Conservation (phyloP, 1,284 basidiomycete species). For the Fomitiporia mediterranea region DNA sequence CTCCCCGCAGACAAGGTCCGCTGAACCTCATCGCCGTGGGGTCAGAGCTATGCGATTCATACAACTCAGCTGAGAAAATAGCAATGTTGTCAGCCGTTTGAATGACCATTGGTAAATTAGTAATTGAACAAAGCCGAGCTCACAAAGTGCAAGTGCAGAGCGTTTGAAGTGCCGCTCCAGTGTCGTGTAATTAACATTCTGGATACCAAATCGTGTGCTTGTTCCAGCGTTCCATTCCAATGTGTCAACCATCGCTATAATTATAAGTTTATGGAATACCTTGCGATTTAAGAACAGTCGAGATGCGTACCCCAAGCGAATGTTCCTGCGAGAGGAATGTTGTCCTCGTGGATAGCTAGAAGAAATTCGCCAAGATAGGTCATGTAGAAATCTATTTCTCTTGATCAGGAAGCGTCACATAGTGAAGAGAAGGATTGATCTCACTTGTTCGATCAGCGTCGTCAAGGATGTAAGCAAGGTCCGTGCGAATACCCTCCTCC, state of each 20-base stretch:
- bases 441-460: conserved; percentile 41
- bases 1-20: no score
- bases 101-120: background rate
- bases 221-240: conserved; percentile 40
- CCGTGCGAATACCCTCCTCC: conserved; percentile 35
- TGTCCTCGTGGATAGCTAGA: conserved; percentile 39
- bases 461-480: conserved; percentile 40
- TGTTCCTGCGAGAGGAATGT: conserved; percentile 37
- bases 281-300: background rate
- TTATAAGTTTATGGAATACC: conserved; percentile 7
- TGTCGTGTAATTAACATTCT: conserved; percentile 45
- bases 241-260: conserved; percentile 43
- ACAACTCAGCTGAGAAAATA: conserved; percentile 29
- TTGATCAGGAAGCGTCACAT: conserved; percentile 2
- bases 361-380: conserved; percentile 40
- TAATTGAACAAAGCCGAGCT: background rate
- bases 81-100: background rate
- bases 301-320: conserved; percentile 38
- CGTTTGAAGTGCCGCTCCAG: conserved; percentile 24
- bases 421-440: background rate
- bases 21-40: no score
- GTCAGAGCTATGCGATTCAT: background rate
- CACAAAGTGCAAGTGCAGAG: background rate
- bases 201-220: conserved; percentile 42
- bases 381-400: conserved; percentile 39